These are phyloP conservation scores for Macrotyloma uniflorum DNA, from an alignment of 306 rosid species.

Conservation along the genomic window DNA sequence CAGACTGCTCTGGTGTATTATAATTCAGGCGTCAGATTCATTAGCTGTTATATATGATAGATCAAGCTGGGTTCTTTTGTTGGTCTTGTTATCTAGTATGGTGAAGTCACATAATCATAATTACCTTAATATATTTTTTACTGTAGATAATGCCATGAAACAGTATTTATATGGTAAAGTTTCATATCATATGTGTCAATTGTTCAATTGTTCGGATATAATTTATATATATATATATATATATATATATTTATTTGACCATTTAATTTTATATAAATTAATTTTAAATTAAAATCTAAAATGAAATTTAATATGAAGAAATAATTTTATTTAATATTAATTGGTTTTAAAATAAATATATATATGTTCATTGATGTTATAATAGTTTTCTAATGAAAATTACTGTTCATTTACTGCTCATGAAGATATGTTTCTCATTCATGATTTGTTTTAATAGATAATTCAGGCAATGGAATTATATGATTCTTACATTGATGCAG, in stretches of 20 bases:
- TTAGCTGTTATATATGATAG: conserved; percentile 1
- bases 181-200: no score
- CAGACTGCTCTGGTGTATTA: neutral
- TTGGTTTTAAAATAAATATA: no score
- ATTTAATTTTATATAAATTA: no score
- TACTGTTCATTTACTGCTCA: neutral
- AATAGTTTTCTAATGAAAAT: conserved; percentile 2
- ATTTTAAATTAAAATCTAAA: no score
- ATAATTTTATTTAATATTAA: no score
- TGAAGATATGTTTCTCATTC: conserved; percentile 24
- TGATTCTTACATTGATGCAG: conserved; percentile 13
- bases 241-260: no score
- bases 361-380: neutral
- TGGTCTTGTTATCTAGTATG: conserved; percentile 28
- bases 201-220: no score
- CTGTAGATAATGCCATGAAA: conserved; percentile 14
- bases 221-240: no score
- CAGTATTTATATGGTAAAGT: neutral
- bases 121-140: neutral
- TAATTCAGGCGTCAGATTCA: neutral
- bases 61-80: conserved; percentile 4
- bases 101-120: conserved; percentile 1
- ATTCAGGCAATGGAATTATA: conserved; percentile 25
- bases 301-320: no score
- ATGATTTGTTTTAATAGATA: conserved; percentile 32